These are phyloP conservation scores for Tubosaeta sp. DNA, from an alignment of 768 basidiomycete genomes.

Conservation along the genomic window DNA sequence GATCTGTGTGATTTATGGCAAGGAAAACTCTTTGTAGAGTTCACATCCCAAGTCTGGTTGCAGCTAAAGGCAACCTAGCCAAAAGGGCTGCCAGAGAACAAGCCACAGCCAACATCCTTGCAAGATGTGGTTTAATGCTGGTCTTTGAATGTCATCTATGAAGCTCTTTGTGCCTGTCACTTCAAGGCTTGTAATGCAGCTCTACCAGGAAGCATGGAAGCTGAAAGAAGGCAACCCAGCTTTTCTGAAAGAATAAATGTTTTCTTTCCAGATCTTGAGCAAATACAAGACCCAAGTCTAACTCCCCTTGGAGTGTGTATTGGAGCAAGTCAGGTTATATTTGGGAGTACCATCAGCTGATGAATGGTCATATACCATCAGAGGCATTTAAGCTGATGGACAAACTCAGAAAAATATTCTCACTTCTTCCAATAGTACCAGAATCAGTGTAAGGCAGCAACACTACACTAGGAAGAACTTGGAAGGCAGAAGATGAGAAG, in stretches of 20 bases:
- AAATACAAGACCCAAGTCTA: background rate
- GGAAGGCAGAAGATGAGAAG: background rate
- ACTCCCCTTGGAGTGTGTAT: background rate
- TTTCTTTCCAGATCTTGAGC: background rate
- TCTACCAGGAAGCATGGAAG: background rate
- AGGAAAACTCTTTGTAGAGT: background rate
- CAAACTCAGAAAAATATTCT: background rate
- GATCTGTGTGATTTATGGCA: background rate
- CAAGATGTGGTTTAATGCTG: background rate
- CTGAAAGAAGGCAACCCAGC: background rate
- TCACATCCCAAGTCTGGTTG: constrained; percentile 4
- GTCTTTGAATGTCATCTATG: background rate
- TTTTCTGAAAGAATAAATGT: background rate
- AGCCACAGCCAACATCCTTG: background rate
- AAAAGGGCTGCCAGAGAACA: background rate
- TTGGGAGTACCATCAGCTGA: constrained; percentile 4
- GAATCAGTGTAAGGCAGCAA: background rate
- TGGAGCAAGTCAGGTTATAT: constrained; percentile 1
- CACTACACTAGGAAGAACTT: background rate
- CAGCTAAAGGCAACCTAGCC: background rate
- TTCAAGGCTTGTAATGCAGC: constrained; percentile 4
- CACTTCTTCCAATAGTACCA: background rate
- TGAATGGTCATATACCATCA: background rate
- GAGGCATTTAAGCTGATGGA: background rate
- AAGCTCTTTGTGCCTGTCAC: background rate